phyloP scores from a whole-genome alignment of 1,284 basidiomycete genomes.

The Stygiomarasmius scandens region DNA sequence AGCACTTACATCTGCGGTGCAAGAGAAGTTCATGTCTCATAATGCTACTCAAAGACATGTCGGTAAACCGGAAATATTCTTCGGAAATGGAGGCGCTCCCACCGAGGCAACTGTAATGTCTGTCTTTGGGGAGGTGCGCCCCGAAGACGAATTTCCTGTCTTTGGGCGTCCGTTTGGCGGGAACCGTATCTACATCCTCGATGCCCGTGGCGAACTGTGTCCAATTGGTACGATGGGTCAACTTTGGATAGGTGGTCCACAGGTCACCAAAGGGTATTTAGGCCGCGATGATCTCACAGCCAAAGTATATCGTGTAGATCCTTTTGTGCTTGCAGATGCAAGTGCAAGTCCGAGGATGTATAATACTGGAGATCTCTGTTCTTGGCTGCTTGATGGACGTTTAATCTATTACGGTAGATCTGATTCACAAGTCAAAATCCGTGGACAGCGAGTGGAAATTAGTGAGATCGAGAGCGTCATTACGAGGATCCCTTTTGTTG shows the following conservation, averaged over 20 bases:
- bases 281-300: no score
- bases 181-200: neutral
- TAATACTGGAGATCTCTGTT: no score
- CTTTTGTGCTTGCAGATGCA: no score
- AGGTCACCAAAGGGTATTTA: no score
- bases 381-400: no score
- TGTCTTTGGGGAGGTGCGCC: neutral
- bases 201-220: neutral
- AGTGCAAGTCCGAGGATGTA: no score
- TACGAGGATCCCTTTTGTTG: neutral
- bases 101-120: slow-evolving; percentile 4
- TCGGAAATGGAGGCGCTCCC: slow-evolving; percentile 4
- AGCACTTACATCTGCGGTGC: neutral
- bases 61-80: neutral
- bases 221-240: neutral
- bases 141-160: neutral
- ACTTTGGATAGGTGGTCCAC: no score
- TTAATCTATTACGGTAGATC: no score
- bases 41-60: neutral
- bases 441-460: no score
- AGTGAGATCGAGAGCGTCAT: no score
- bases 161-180: neutral
- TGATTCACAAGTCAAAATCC: no score
- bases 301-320: no score
- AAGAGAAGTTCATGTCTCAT: neutral